Percentiles rank a stretch among this genome's conserved stretches.
These are phyloP conservation scores for Kewa caespitosa DNA, from an alignment of 179 eudicot species.

Conservation along the genomic window DNA sequence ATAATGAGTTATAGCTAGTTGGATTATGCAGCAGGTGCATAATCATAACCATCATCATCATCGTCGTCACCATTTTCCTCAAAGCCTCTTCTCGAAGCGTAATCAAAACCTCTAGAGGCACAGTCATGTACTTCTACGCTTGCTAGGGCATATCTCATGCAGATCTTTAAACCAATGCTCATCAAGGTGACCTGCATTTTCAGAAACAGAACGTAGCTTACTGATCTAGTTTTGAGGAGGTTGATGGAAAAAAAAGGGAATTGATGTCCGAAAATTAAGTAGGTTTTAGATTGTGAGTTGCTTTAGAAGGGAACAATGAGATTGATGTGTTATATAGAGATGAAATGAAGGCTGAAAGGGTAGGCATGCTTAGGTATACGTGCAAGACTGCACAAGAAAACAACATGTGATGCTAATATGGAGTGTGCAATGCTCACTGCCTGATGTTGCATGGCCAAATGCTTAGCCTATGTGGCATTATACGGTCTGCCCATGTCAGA, in stretches of 20 bases:
- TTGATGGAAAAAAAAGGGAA: not conserved
- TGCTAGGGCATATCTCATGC: not conserved
- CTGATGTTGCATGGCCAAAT: conserved; percentile 9
- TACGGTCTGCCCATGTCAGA: not conserved
- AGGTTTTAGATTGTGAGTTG: not conserved
- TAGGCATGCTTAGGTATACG: not conserved
- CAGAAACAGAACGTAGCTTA: not conserved
- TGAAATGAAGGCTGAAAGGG: conserved; percentile 2
- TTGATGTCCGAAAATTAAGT: not conserved
- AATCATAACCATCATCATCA: conserved; percentile 15
- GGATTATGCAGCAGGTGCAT: conserved; percentile 18
- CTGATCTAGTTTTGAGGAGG: no score
- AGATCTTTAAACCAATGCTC: not conserved
- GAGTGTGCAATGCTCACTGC: no score
- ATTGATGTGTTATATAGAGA: no score
- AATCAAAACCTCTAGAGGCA: not conserved
- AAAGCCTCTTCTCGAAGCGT: not conserved
- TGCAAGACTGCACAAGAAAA: not conserved
- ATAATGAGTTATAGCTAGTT: no score
- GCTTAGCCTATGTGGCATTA: conserved; percentile 14
- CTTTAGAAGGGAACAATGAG: no score
- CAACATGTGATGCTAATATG: conserved; percentile 6
- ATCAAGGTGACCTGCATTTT: not conserved
- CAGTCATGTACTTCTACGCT: not conserved
- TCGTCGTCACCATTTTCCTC: conserved; percentile 20